These are phyloP conservation scores for Pseudoscleropodium purum DNA, from an alignment of 225 moss, liverwort and hornwort genomes.

Conservation along the genomic window DNA sequence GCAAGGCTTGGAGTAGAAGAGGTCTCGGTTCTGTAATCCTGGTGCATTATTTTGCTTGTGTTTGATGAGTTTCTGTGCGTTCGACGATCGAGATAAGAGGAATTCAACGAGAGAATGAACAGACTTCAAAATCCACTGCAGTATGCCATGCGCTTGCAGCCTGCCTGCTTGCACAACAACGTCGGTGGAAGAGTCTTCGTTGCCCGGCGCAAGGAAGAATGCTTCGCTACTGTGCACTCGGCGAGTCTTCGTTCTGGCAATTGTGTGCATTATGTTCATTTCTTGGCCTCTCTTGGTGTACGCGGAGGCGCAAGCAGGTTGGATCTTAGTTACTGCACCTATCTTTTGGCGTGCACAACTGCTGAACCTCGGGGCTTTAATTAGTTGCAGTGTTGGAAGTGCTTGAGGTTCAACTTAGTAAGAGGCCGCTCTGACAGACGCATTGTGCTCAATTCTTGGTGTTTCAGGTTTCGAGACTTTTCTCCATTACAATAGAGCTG, in stretches of 20 bases:
- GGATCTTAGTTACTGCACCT: not conserved
- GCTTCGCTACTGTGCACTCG: not conserved
- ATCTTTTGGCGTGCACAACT: not conserved
- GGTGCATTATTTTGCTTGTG: not conserved
- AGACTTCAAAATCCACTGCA: constrained; percentile 21
- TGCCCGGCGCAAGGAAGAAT: not conserved
- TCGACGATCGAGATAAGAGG: not conserved
- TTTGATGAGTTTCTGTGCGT: not conserved
- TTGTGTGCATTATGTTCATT: constrained; percentile 8
- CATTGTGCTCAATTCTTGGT: not conserved
- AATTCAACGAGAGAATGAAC: constrained; percentile 33
- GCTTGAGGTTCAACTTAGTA: not conserved
- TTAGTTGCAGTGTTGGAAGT: not conserved
- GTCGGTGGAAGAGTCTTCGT: not conserved
- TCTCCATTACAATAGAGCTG: not conserved
- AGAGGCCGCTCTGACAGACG: not conserved
- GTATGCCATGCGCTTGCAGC: constrained; percentile 42
- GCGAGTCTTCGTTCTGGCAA: constrained; percentile 7
- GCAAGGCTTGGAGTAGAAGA: not conserved
- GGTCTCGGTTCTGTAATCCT: not conserved
- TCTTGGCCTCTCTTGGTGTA: constrained; percentile 18
- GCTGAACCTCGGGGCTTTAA: not conserved
- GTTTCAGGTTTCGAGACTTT: constrained; percentile 22
- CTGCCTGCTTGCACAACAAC: constrained; percentile 6
- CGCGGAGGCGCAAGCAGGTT: constrained; percentile 25